Base-by-base conservation (phyloP, 306 rosid genomes). In the Purshia tridentata region DNA sequence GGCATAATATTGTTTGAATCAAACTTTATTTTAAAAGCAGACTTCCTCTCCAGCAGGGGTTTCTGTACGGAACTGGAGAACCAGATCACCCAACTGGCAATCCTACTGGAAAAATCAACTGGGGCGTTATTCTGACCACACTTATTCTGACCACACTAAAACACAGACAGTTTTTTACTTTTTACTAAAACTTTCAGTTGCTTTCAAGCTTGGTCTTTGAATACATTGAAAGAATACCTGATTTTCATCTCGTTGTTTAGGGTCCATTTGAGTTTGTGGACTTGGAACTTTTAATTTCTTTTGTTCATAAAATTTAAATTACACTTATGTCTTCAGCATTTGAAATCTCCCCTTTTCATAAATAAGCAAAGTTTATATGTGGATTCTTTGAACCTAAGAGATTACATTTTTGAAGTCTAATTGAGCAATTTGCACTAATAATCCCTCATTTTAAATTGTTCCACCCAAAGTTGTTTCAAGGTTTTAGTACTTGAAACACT, bases 371-470 rank as follows among this genome's bases (percentile, higher is more conserved):
- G 35, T 29, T 29, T 65, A 5, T 65, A 44, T 65, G 54, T 6
- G 70, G 54, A 65, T 65, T 65, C 20, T 20, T 0, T 45, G 70
- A 19, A 6, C 53, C 70, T 19, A 19, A 44, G 41, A n/a, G 16
- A 18, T 41, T 41, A n/a, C 18, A 63, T 65, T 20, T 23, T 16
- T 45, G 19, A 59, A 22, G 35, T 29, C 37, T 16, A 55, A 29
- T 56, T 70, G 54, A 64, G 59, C 69, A 44, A 20, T 52, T 72
- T 68, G 44, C 65, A 40, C 51, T 72, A 58, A 13, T 4, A 55
- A 58, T 1, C 15, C n/a, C 9, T 67, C 40, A 67, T 67, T 67
- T 23, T 19, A 8, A 67, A 67, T 67, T 20, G 10, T 23, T 23
- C n/a, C 40, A 58, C 29, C 29, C 8, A 29, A 58, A 29, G n/a